Evolutionary conservation across 202 grass and related monocot species (phyloP), one percentile per base, ranked within the genome.

Genomic region (Brachypodium distachyon): DNA sequence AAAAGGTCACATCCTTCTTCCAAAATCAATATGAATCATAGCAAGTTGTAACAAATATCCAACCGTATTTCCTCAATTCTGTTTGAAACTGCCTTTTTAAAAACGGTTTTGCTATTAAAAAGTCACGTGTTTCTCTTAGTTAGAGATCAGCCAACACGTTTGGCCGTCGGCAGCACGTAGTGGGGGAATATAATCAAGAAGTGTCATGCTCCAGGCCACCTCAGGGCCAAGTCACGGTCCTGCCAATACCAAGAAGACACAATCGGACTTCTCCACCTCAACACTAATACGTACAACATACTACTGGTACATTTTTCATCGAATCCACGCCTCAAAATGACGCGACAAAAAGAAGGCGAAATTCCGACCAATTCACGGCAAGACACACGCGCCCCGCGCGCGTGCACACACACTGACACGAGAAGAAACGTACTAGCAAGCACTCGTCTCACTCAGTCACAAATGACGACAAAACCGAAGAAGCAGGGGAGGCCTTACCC

Each of bases 401-500:
- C 38, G 34, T 23, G 25, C 55, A 36, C 33, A 6, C n/a, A n/a
- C n/a, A 29, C 28, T 12, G 18, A 61, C 32, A 56, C 55, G 60
- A 56, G 58, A 65, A 73, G 37, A n/a, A 71, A 25, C 13, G 39
- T 50, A 50, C 19, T n/a, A n/a, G n/a, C n/a, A n/a, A n/a, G n/a
- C 37, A 38, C 8, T 8, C 26, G 1, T 33, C 7, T 19, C 67
- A 53, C 27, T 19, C 5, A 51, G n/a, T 38, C 2, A 8, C 22
- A 58, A 18, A 63, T 12, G 44, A 56, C 16, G 22, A 21, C 4
- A 58, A 19, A 78, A 54, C 40, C 43, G 23, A 60, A 78, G 42
- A 54, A 50, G 38, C 48, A 60, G 33, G 55, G 18, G 50, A n/a
- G 17, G 18, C 23, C 65, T 74, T 98, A 98, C 95, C 95, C 95